Evolutionary conservation across 2,329 filamentous ascomycete genomes (phyloP), one percentile per base, ranked within the genome.

Genomic region (Rhinocladiella similis): DNA sequence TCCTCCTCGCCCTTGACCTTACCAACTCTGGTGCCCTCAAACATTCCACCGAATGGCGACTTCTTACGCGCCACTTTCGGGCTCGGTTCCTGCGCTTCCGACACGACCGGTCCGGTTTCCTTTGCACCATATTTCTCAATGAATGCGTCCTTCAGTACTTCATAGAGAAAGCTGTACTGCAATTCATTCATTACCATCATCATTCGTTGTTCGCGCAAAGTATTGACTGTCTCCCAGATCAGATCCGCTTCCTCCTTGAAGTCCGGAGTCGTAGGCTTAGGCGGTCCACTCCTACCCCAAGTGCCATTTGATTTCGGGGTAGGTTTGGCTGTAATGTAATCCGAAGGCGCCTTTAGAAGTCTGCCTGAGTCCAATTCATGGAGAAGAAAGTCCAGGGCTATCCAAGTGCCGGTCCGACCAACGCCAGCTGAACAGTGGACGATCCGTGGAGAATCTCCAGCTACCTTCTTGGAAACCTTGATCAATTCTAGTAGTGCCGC

Each of bases 151-250:
- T 85, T 83, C 66, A 97, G 72, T 1, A 95, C 90, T 67, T 91
- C 85, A 74, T 99, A 97, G 55, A 99, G 83, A 70, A 97, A 97
- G 36, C 83, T 74, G 67, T 89, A 94, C 71, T 99, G 94, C 47
- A 81, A 71, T 65, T 93, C 89, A 45, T 89, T 87, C 74, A 97
- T 94, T 4, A 99, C 94, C 94, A 99, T 99, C 74, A 87, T 90
- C 77, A 90, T 89, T 16, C 94, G 83, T 77, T 99, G 94, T 71
- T 93, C 84, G 43, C 94, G 83, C 53, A 99, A 80, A 58, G 77
- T 75, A 66, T 96, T 88, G 52, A 99, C 92, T 0, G 89, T 88
- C 16, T 88, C 81, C 63, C 86, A 89, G 39, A 99, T 81, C 2
- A 88, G 82, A 66, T 97, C 92, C 22, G 73, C 68, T 46, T 79